Evolutionary conservation across 2,329 filamentous ascomycete genomes (phyloP), one percentile per base, ranked within the genome.

Genomic region (Aspergillus ruber): DNA sequence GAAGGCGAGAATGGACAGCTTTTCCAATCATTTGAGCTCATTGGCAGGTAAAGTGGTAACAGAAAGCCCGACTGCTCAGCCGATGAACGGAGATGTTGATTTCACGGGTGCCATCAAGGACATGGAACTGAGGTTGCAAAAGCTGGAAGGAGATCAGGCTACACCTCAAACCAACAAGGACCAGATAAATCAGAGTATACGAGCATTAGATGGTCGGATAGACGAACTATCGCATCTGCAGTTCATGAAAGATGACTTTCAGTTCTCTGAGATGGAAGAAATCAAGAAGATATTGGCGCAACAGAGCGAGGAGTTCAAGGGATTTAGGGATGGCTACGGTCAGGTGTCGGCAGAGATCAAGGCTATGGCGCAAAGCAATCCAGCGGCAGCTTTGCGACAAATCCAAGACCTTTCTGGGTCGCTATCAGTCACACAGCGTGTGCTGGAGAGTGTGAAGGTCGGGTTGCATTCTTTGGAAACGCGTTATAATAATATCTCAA

Each of bases 401-500:
- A 33, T 56, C 12, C 33, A 20, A 12, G 40, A 27, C n/a, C 40
- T 50, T 15, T 45, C 45, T 6, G 29, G 9, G 6, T 35, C 42
- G 3, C 23, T 56, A 8, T 17, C 43, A 27, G 49, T 13, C n/a
- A 38, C 46, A 29, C 45, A 49, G n/a, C 38, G 47, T 7, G 15
- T 18, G 3, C 12, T 56, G 1, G 50, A 57, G 3, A 55, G 49
- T 13, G n/a, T 65, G 3, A 50, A 43, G 6, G 52, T 53, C 17
- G 58, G 55, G n/a, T 32, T 69, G 18, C 57, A 60, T 25, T 70
- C 67, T 1, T 53, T 83, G 6, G 72, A 78, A 55, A 47, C 50
- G 0, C 77, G 76, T 50, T 80, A 72, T 50, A 74, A 72, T 47
- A 79, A 77, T 52, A 59, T 83, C 6, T 60, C 59, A 15, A 70